phyloP scores from a whole-genome alignment of 2,329 filamentous ascomycete species.

The Didymella keratinophila region DNA sequence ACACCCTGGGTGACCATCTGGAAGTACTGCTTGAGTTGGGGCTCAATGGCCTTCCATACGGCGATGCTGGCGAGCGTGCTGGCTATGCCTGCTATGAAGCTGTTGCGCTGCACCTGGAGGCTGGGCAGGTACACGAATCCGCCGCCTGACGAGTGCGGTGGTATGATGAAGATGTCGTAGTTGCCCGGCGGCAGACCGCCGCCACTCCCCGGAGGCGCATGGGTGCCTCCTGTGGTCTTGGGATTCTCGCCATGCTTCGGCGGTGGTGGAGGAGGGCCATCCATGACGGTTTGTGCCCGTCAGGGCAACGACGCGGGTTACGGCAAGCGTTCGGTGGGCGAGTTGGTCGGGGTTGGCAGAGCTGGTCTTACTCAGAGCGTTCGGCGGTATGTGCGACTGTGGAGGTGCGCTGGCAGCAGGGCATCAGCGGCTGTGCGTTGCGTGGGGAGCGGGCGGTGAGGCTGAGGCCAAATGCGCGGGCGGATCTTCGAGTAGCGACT shows the following conservation, averaged over 20 bases:
- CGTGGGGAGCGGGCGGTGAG: slow-evolving; percentile 22
- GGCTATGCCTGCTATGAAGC: slow-evolving; percentile 86
- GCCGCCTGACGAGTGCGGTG: slow-evolving; percentile 84
- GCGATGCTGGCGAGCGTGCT: slow-evolving; percentile 76
- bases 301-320: slow-evolving; percentile 33
- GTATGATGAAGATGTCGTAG: slow-evolving; percentile 97
- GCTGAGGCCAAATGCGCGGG: slow-evolving; percentile 3
- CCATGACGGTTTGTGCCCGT: slow-evolving; percentile 44
- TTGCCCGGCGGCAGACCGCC: slow-evolving; percentile 82
- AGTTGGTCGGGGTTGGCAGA: slow-evolving; percentile 3
- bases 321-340: slow-evolving; percentile 21
- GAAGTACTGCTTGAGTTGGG: slow-evolving; percentile 78
- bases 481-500: slow-evolving; percentile 14
- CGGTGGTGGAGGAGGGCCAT: slow-evolving; percentile 73
- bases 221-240: slow-evolving; percentile 59
- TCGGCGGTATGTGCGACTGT: slow-evolving; percentile 22
- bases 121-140: slow-evolving; percentile 97
- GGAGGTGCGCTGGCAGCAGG: slow-evolving; percentile 35
- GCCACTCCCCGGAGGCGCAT: slow-evolving; percentile 30
- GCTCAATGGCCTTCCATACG: slow-evolving; percentile 76
- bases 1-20: slow-evolving; percentile 67
- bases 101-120: slow-evolving; percentile 83
- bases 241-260: slow-evolving; percentile 85
- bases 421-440: slow-evolving; percentile 37
- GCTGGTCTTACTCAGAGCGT: slow-evolving; percentile 13